Base-by-base conservation (phyloP, 306 rosid genomes). In the Purshia tridentata region DNA sequence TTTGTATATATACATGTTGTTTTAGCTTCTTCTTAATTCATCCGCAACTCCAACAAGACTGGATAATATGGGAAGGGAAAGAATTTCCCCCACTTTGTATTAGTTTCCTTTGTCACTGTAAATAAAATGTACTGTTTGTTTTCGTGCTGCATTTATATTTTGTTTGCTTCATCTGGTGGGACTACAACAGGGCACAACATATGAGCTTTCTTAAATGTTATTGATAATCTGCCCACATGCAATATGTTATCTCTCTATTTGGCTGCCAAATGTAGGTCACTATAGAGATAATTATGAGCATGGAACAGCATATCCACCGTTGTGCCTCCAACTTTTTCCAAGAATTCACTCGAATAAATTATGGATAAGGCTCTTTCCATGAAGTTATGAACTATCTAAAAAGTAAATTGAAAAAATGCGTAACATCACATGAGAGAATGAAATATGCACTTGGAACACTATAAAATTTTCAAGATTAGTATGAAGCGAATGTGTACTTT, bases 1-100 rank as follows among this genome's bases (percentile, higher is more conserved):
- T 71, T 65, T 70, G 73, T 77, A 73, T 70, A 45, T 89, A 93
- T 88, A 92, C 81, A 88, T 85, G 77, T 82, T 78, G 77, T 50
- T 77, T 67, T 78, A 77, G 76, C 48, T 48, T 77, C 80, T 72
- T 76, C 77, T 72, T 82, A 78, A 84, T 80, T 86, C 77, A 78
- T 78, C 85, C 62, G 66, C 72, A 81, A 70, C 79, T 78, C 67
- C 73, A 84, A 67, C 69, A 78, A 78, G 78, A 85, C 77, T 84
- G 83, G 72, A 76, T 74, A 65, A 76, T 29, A 29, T 56, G 72
- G 80, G 73, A 46, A 71, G 86, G 77, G 87, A 84, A 14, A 81
- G 78, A 76, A 55, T 69, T 80, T 72, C 19, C 82, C 85, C 73
- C 47, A 73, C 37, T 82, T 80, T 57, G 60, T 72, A 64, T 62